These are phyloP conservation scores for Fusarium sp. DNA, from an alignment of 2,329 filamentous ascomycete genomes.

Conservation along the genomic window DNA sequence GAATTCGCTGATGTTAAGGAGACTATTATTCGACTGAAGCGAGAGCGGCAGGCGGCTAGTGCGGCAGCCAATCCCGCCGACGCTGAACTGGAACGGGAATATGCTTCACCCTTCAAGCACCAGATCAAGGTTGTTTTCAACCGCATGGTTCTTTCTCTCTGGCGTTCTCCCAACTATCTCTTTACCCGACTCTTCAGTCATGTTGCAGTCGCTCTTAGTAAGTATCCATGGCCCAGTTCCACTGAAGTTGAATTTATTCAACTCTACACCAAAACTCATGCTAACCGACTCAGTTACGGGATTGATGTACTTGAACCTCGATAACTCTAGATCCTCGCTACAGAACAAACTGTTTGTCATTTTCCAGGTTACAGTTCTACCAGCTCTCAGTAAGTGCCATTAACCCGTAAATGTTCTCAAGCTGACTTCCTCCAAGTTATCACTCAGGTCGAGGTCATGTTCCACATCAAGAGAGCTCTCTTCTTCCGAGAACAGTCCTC, in stretches of 20 bases:
- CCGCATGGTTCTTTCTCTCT: conserved; percentile 83
- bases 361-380: conserved; percentile 89
- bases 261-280: not conserved
- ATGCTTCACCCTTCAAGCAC: conserved; percentile 82
- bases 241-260: no score
- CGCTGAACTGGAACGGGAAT: conserved; percentile 76
- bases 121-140: conserved; percentile 82
- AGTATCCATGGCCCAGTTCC: not conserved
- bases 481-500: conserved; percentile 88
- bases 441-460: conserved; percentile 84
- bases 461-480: conserved; percentile 81
- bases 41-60: conserved; percentile 62
- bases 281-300: conserved; percentile 68
- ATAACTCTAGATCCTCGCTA: conserved; percentile 79
- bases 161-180: conserved; percentile 89
- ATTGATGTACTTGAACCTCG: conserved; percentile 82
- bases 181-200: conserved; percentile 91
- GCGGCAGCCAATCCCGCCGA: conserved; percentile 63
- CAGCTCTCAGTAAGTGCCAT: conserved; percentile 68
- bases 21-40: conserved; percentile 76
- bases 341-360: conserved; percentile 92
- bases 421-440: conserved; percentile 62
- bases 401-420: no score
- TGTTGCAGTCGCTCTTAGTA: conserved; percentile 75
- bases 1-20: conserved; percentile 77